Evolutionary conservation across 345 rosid genomes (phyloP), one percentile per base, ranked within the genome.

Genomic region (Raphanus sativus): DNA sequence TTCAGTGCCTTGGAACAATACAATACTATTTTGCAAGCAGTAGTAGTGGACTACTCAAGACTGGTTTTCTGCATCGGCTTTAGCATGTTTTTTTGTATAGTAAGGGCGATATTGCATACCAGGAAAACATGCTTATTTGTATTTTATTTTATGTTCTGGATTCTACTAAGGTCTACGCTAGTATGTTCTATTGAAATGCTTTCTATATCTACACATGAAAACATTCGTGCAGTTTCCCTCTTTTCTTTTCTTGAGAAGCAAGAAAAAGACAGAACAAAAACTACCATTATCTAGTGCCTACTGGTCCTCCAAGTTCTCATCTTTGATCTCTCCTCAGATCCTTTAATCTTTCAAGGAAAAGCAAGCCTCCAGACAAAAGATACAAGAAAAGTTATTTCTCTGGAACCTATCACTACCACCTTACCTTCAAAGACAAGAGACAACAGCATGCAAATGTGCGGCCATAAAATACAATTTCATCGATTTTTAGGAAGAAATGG

Each of bases 61-160:
- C 62, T 78, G 62, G 73, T 21, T 78, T 72, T 36, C 26, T 68
- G 79, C 79, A 80, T 80, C 71, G 82, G 42, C 82, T 80, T 80
- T 80, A 74, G 66, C 66, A 80, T 67, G 2, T n/a, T 45, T 12
- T 78, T 80, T 80, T 69, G 82, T 80, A 80, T 69, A 74, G 74
- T 78, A 80, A 80, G 82, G 82, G 42, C 79, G 79, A 74, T 21
- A 21, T 59, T 80, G 82, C 79, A 3, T 63, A 54, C 75, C 75
- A 55, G 54, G 65, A 69, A 79, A 26, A 72, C 42, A 73, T 59
- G 34, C 48, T 34, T 68, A n/a, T 54, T 45, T 79, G 78, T 68
- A 50, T 66, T 59, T 78, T 67, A 59, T 59, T 50, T 24, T 60
- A 2, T 56, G 67, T 79, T 72, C 52, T 78, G 78, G 75, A 79